Evolutionary conservation across 306 rosid species (phyloP).

Genomic region (Malus asiatica): DNA sequence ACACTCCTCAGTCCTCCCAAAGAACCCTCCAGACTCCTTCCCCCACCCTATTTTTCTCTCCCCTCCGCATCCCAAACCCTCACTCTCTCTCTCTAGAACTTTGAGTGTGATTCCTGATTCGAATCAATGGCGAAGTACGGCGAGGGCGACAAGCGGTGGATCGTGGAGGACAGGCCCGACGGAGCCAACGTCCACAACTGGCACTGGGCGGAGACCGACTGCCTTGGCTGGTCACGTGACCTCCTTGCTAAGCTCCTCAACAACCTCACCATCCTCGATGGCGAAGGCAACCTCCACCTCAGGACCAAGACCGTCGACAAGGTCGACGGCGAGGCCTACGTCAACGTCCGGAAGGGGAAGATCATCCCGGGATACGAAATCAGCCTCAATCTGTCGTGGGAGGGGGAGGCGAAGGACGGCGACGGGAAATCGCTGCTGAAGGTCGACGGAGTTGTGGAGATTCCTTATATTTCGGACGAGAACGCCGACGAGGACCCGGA

Average conservation of each 20-base stretch:
- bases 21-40: neutral
- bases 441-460: constrained; percentile 71
- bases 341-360: constrained; percentile 84
- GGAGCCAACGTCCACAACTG: constrained; percentile 97
- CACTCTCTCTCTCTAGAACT: neutral
- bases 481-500: constrained; percentile 97
- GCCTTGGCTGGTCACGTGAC: constrained; percentile 77
- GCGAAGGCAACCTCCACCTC: constrained; percentile 57
- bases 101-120: neutral
- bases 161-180: constrained; percentile 86
- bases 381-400: constrained; percentile 59
- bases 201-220: constrained; percentile 97
- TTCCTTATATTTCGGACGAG: constrained; percentile 88
- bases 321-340: constrained; percentile 86
- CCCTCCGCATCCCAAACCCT: neutral
- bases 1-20: neutral
- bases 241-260: constrained; percentile 58
- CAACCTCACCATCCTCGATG: constrained; percentile 50
- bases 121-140: constrained; percentile 70
- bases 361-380: constrained; percentile 91
- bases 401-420: constrained; percentile 70
- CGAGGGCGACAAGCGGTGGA: constrained; percentile 98
- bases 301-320: constrained; percentile 43
- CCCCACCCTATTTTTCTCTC: neutral
- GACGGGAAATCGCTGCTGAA: constrained; percentile 52